A percentile compares a stretch with the other conserved stretches of the same genome.
These are phyloP conservation scores for Xerocomus spinulosus DNA, from an alignment of 768 basidiomycete genomes.

Conservation along the genomic window DNA sequence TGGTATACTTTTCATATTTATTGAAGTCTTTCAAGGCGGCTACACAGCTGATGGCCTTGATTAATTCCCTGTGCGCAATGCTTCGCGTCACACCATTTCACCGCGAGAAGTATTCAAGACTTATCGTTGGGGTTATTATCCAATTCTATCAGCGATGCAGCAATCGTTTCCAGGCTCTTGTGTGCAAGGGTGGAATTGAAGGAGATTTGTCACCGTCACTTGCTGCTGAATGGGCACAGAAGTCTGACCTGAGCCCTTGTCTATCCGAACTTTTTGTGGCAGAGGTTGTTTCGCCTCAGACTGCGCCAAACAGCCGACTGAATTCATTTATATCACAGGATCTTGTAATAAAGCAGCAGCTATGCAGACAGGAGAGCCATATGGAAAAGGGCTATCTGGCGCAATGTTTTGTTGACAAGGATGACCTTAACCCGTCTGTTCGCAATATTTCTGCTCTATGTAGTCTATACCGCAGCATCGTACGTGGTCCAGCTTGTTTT, in stretches of 20 bases:
- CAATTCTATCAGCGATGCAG: conserved; percentile 96
- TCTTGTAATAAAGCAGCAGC: conserved; percentile 41
- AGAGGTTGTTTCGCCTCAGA: conserved; percentile 39
- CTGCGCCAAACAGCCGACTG: not conserved
- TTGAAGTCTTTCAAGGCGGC: conserved; percentile 53
- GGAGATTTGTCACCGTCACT: conserved; percentile 48
- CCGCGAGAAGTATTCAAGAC: conserved; percentile 87
- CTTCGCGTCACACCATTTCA: conserved; percentile 90
- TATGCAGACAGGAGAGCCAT: conserved; percentile 75
- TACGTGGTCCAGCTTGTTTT: conserved; percentile 37
- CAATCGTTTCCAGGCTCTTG: conserved; percentile 76
- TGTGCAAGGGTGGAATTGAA: conserved; percentile 38
- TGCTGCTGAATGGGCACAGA: conserved; percentile 81
- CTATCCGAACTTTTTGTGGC: conserved; percentile 58
- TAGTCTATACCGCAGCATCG: conserved; percentile 80
- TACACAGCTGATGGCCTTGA: conserved; percentile 80
- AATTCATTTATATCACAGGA: conserved; percentile 31
- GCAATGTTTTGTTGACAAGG: conserved; percentile 47
- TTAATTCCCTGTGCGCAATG: conserved; percentile 91
- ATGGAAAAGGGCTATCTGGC: conserved; percentile 68
- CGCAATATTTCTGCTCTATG: conserved; percentile 74
- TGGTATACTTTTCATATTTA: not conserved
- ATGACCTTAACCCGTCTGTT: conserved; percentile 65
- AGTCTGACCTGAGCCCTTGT: conserved; percentile 70
- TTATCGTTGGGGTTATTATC: conserved; percentile 90